Evolutionary conservation across 208 protist genomes (phyloP).

Genomic region (Trypanosoma lewisi): DNA sequence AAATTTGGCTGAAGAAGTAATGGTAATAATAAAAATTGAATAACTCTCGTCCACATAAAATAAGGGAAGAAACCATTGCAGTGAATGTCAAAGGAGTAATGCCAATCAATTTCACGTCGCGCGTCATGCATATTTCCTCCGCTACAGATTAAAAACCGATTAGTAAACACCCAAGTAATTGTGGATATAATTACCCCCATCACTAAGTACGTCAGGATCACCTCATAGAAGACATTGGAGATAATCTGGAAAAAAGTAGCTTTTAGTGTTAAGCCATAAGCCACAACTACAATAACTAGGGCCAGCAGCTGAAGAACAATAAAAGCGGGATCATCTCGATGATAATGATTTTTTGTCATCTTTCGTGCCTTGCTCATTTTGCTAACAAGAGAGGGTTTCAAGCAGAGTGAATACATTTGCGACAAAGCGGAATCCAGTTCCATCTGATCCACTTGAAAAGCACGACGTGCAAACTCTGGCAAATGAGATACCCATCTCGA

Average conservation of each 20-base stretch:
- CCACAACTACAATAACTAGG: conserved; percentile 56
- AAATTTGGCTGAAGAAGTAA: conserved; percentile 36
- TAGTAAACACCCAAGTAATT: conserved; percentile 61
- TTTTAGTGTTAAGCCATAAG: conserved; percentile 43
- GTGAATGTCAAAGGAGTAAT: conserved; percentile 96
- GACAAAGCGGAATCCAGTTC: conserved; percentile 89
- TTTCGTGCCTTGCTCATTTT: conserved; percentile 87
- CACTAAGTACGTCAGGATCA: conserved; percentile 74
- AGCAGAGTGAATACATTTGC: conserved; percentile 88
- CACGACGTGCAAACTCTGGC: conserved; percentile 72
- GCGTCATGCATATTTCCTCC: conserved; percentile 35
- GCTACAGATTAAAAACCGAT: conserved; percentile 58
- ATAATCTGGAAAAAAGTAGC: conserved; percentile 24
- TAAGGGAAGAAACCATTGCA: conserved; percentile 97
- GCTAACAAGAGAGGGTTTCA: conserved; percentile 76
- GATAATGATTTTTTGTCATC: conserved; percentile 97
- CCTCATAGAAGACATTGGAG: conserved; percentile 50
- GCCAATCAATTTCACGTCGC: conserved; percentile 90
- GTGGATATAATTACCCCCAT: conserved; percentile 72
- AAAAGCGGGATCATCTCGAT: conserved; percentile 96
- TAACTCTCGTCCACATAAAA: conserved; percentile 90
- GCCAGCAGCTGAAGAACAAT: conserved; percentile 91
- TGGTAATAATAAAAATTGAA: conserved; percentile 85
- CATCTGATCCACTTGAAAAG: conserved; percentile 89
- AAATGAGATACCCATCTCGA: conserved; percentile 70